Percentiles rank a stretch among this genome's conserved stretches.
Evolutionary conservation across 768 basidiomycete genomes (phyloP).

Genomic region (Rhizopogon salebrosus): DNA sequence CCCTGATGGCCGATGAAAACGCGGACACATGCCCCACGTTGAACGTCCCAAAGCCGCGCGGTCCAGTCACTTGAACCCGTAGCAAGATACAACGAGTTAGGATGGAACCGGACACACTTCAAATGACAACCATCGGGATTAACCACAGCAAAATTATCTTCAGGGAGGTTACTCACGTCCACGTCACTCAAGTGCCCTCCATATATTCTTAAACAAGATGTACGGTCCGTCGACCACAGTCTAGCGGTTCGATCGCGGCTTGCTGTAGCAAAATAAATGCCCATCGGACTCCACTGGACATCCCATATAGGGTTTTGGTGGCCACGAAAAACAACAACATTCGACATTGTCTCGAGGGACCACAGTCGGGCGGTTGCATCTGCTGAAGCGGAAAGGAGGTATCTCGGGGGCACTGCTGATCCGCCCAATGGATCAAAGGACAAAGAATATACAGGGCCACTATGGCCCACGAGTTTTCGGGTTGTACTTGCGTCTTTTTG

Average conservation of each 20-base stretch:
- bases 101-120: slow-evolving; percentile 94
- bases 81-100: slow-evolving; percentile 94
- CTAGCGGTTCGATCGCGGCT: slow-evolving; percentile 92
- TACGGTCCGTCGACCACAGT: slow-evolving; percentile 93
- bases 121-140: slow-evolving; percentile 1
- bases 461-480: slow-evolving; percentile 95
- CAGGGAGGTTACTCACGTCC: slow-evolving; percentile 58
- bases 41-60: slow-evolving; percentile 97
- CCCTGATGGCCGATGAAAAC: slow-evolving; percentile 97
- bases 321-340: slow-evolving; percentile 89
- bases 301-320: slow-evolving; percentile 99
- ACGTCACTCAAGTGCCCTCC: slow-evolving; percentile 97
- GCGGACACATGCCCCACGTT: slow-evolving; percentile 86
- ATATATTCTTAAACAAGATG: slow-evolving; percentile 82
- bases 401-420: slow-evolving; percentile 78
- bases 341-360: slow-evolving; percentile 93
- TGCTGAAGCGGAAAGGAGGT: slow-evolving; percentile 87
- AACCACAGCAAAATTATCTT: background rate
- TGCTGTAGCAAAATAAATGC: slow-evolving; percentile 96
- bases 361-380: slow-evolving; percentile 89
- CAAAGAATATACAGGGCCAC: slow-evolving; percentile 92
- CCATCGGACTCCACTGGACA: slow-evolving; percentile 97
- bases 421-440: slow-evolving; percentile 91
- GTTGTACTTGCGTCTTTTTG: slow-evolving; percentile 79
- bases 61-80: slow-evolving; percentile 97